Percentiles rank a stretch among this genome's conserved stretches.
Evolutionary conservation across 2,329 filamentous ascomycete genomes (phyloP).

Genomic region (Anthostomella pinea): DNA sequence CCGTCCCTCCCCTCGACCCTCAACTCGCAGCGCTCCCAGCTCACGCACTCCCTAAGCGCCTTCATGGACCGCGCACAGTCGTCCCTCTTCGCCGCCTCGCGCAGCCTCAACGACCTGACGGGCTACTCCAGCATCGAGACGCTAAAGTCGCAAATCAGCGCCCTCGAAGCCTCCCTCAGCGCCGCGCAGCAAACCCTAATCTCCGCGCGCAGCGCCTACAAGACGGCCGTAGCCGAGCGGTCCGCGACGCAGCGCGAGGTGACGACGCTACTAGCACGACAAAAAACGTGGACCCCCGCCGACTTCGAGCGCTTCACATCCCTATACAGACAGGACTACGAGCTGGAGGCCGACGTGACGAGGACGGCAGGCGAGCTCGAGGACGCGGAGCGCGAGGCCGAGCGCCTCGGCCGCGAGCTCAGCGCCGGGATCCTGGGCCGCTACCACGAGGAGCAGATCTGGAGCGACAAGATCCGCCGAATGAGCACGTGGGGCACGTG

Average conservation of each 20-base stretch:
- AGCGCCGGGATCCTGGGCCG: constrained; percentile 82
- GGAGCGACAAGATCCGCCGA: constrained; percentile 93
- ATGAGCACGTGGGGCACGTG: constrained; percentile 99
- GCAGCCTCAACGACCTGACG: constrained; percentile 89
- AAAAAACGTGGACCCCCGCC: constrained; percentile 82
- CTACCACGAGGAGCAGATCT: constrained; percentile 99
- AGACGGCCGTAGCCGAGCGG: constrained; percentile 77
- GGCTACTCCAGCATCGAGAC: constrained; percentile 90
- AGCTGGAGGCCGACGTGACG: constrained; percentile 81
- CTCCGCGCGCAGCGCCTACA: constrained; percentile 71
- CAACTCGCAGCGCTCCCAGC: constrained; percentile 41
- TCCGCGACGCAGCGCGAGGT: constrained; percentile 93
- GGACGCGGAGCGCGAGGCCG: constrained; percentile 74
- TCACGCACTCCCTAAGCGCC: constrained; percentile 54
- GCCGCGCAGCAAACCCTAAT: constrained; percentile 65
- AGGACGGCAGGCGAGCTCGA: constrained; percentile 69
- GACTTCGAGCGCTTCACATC: constrained; percentile 94
- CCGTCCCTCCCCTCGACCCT: constrained; percentile 44
- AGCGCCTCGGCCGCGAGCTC: constrained; percentile 71
- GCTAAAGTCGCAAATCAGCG: constrained; percentile 74
- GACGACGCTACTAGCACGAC: constrained; percentile 87
- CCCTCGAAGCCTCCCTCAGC: constrained; percentile 58
- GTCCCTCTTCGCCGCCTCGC: constrained; percentile 79
- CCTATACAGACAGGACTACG: constrained; percentile 87
- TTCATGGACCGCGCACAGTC: constrained; percentile 89